Evolutionary conservation across 441 rosid species (phyloP).

Genomic region (Rhodomyrtus psidioides): DNA sequence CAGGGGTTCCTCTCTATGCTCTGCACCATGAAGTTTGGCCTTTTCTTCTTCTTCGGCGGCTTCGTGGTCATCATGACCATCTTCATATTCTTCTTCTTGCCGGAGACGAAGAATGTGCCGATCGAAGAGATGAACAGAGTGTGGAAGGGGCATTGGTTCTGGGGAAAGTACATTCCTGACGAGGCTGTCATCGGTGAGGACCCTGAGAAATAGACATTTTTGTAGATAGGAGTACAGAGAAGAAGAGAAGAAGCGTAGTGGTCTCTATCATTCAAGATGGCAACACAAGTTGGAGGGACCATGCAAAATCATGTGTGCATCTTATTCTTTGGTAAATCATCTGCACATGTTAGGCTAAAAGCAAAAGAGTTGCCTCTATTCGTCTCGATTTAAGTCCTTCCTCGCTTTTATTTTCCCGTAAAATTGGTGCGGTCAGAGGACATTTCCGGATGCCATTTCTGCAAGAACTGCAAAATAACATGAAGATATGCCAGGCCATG

Average conservation of each 20-base stretch:
- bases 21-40: no score
- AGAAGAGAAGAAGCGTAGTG: not conserved
- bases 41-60: no score
- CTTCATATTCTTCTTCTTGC: no score
- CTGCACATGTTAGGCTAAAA: not conserved
- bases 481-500: not conserved
- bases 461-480: not conserved
- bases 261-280: not conserved
- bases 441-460: not conserved
- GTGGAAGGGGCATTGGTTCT: no score
- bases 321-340: not conserved
- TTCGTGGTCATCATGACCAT: no score
- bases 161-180: no score
- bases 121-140: no score
- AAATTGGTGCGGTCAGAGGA: no score
- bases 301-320: not conserved
- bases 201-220: not conserved
- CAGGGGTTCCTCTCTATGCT: no score
- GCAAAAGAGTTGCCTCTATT: not conserved
- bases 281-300: not conserved
- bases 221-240: not conserved
- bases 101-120: no score
- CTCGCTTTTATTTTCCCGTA: not conserved
- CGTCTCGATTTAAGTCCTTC: not conserved
- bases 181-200: not conserved